phyloP scores from a whole-genome alignment of 2,329 filamentous ascomycete species.

The Bipolaris gigantea region DNA sequence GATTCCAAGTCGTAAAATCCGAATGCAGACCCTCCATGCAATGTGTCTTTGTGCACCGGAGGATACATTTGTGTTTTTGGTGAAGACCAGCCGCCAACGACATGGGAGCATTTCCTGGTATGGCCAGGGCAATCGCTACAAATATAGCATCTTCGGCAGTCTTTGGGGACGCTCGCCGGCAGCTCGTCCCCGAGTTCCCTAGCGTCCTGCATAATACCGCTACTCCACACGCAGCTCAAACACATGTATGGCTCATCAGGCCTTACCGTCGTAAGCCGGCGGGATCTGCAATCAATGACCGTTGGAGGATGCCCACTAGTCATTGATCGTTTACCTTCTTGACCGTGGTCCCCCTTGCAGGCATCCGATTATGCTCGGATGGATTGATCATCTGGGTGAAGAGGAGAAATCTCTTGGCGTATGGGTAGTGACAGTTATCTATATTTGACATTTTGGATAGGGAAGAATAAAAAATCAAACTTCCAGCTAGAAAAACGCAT shows the following conservation, averaged over 20 bases:
- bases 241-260: neutral
- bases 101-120: conserved; percentile 6
- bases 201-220: neutral
- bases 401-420: neutral
- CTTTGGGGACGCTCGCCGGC: neutral
- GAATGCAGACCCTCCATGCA: neutral
- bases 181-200: neutral
- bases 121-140: neutral
- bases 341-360: neutral
- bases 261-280: neutral
- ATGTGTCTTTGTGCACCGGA: neutral
- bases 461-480: too few species aligned
- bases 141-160: neutral
- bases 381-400: neutral
- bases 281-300: neutral
- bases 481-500: too few species aligned
- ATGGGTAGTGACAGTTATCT: neutral
- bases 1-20: too few species aligned
- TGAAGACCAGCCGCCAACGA: conserved; percentile 7
- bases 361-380: neutral
- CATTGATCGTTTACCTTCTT: neutral
- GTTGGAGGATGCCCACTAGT: neutral
- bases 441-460: neutral
- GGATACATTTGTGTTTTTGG: neutral
- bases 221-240: conserved; percentile 4